Evolutionary conservation across 352 stramenopile genomes (phyloP).

Genomic region (Globisporangium barbulae): DNA sequence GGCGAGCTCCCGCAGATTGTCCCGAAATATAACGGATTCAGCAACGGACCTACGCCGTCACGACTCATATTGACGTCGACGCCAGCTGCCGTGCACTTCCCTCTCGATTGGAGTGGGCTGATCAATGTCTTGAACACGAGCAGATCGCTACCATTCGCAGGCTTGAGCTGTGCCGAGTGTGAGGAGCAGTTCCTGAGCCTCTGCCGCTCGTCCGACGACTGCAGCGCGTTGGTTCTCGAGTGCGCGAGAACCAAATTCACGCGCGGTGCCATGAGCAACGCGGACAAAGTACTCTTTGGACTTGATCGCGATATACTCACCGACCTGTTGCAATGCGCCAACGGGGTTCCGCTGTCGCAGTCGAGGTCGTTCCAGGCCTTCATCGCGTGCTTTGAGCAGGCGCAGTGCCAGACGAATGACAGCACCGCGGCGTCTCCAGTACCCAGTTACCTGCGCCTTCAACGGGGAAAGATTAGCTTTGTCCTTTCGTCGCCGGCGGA

Average conservation of each 20-base stretch:
- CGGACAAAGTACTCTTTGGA: background rate
- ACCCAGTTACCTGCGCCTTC: slow-evolving; percentile 13
- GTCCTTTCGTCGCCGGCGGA: background rate
- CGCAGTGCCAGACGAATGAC: slow-evolving; percentile 10
- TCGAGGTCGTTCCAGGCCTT: slow-evolving; percentile 9
- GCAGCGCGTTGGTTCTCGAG: slow-evolving; percentile 2
- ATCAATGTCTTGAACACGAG: background rate
- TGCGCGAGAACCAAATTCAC: background rate
- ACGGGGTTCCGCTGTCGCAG: background rate
- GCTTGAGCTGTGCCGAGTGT: slow-evolving; percentile 3
- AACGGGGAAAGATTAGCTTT: slow-evolving; percentile 3
- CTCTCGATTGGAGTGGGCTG: slow-evolving; percentile 12
- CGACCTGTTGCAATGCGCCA: background rate
- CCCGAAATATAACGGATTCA: background rate
- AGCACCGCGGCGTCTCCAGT: background rate
- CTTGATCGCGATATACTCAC: background rate
- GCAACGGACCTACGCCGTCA: background rate
- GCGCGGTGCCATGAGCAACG: background rate
- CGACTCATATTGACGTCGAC: slow-evolving; percentile 6
- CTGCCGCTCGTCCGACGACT: background rate
- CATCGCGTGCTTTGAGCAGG: slow-evolving; percentile 11
- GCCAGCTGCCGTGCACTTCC: background rate
- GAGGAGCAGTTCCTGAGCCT: slow-evolving; percentile 7
- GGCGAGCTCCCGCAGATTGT: background rate
- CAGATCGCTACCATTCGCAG: background rate